These are phyloP conservation scores for Dactylonectria macrodidyma DNA, from an alignment of 2,329 filamentous ascomycete species.

Conservation along the genomic window DNA sequence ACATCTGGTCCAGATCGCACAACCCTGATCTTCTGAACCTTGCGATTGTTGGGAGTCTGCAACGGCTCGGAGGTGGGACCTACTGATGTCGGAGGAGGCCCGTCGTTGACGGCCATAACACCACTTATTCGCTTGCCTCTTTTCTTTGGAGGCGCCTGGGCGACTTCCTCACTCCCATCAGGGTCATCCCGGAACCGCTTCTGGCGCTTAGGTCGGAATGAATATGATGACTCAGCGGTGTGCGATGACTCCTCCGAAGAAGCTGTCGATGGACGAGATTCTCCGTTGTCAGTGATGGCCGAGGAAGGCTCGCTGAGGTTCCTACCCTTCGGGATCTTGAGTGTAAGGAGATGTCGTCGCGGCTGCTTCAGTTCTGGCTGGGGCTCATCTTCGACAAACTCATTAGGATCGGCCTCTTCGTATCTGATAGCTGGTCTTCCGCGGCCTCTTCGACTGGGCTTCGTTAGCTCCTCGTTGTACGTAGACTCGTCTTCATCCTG, in stretches of 20 bases:
- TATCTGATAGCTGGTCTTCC: constrained; percentile 46
- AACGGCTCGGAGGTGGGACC: constrained; percentile 42
- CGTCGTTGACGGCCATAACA: constrained; percentile 26
- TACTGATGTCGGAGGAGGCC: constrained; percentile 35
- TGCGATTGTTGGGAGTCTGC: constrained; percentile 46
- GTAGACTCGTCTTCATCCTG: constrained; percentile 37
- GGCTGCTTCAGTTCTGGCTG: constrained; percentile 46
- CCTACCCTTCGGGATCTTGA: constrained; percentile 59
- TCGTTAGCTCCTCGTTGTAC: constrained; percentile 39
- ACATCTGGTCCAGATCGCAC: constrained; percentile 48
- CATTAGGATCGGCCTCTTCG: constrained; percentile 49
- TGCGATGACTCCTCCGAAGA: constrained; percentile 66
- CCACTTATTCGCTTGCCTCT: constrained; percentile 49
- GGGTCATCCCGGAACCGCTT: constrained; percentile 68
- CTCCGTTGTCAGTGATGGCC: constrained; percentile 58
- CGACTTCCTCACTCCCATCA: constrained; percentile 56
- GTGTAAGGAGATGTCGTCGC: constrained; percentile 53
- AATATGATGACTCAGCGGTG: constrained; percentile 66
- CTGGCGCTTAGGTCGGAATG: constrained; percentile 69
- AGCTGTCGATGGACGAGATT: constrained; percentile 67
- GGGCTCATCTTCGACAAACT: constrained; percentile 48
- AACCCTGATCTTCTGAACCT: constrained; percentile 58
- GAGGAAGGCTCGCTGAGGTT: constrained; percentile 57
- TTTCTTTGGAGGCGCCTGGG: constrained; percentile 58
- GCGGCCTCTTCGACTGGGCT: constrained; percentile 46